Evolutionary conservation across 2,329 filamentous ascomycete genomes (phyloP).

Genomic region (Diaporthe citriasiana): DNA sequence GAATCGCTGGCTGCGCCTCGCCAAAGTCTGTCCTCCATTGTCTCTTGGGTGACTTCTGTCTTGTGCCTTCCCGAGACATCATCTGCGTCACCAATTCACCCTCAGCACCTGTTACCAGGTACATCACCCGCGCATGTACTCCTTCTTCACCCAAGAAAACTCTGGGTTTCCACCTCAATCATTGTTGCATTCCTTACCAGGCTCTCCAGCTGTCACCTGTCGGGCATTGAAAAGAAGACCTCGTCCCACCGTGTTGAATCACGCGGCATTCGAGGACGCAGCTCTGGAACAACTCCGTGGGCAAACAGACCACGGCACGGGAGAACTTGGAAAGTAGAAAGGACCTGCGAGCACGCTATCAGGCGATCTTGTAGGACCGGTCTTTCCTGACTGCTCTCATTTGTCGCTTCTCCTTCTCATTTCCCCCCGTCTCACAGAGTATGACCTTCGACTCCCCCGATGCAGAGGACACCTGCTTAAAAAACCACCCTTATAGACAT

Average conservation of each 20-base stretch:
- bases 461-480: conserved; percentile 59
- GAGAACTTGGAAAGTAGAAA: conserved; percentile 11
- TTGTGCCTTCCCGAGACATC: conserved; percentile 40
- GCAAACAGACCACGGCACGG: conserved; percentile 5
- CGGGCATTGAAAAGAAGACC: conserved; percentile 39
- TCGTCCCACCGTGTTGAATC: conserved; percentile 33
- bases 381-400: background rate
- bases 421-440: conserved; percentile 26
- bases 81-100: conserved; percentile 20
- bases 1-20: conserved; percentile 25
- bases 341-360: background rate
- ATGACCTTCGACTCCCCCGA: conserved; percentile 50
- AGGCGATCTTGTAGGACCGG: background rate
- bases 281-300: background rate
- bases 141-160: background rate
- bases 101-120: background rate
- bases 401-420: conserved; percentile 36
- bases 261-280: background rate
- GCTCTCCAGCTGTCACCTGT: conserved; percentile 5
- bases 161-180: conserved; percentile 2
- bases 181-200: background rate
- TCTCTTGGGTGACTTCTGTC: conserved; percentile 30
- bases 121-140: conserved; percentile 17
- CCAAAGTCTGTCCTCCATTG: conserved; percentile 29
- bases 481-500: conserved; percentile 48